phyloP scores from a whole-genome alignment of 2,329 filamentous ascomycete species.

The Alternaria sp. region DNA sequence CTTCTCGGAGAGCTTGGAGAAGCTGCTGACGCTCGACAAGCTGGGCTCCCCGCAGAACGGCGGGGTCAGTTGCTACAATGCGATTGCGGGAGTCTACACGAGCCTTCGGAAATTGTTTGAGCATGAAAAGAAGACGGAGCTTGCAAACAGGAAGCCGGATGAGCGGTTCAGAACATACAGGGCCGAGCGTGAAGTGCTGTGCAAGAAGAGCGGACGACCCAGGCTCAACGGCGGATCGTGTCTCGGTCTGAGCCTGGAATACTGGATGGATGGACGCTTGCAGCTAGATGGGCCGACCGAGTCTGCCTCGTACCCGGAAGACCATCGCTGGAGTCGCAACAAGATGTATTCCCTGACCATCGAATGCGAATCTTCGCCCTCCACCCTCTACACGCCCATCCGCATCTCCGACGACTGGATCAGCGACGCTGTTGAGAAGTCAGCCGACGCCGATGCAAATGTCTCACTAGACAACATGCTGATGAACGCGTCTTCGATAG shows the following conservation, averaged over 20 bases:
- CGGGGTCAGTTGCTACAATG: slow-evolving; percentile 75
- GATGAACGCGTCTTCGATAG: slow-evolving; percentile 56
- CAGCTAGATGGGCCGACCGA: slow-evolving; percentile 44
- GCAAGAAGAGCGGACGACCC: slow-evolving; percentile 72
- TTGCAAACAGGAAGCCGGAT: slow-evolving; percentile 35
- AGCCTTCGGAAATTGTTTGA: slow-evolving; percentile 73
- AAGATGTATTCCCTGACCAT: slow-evolving; percentile 72
- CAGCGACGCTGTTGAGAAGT: slow-evolving; percentile 68
- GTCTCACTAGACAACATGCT: slow-evolving; percentile 47
- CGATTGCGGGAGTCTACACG: slow-evolving; percentile 73
- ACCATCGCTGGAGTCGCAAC: slow-evolving; percentile 51
- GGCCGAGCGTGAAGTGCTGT: slow-evolving; percentile 66
- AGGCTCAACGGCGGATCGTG: slow-evolving; percentile 71
- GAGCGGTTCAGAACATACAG: slow-evolving; percentile 55
- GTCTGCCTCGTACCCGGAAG: slow-evolving; percentile 28
- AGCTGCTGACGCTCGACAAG: slow-evolving; percentile 72
- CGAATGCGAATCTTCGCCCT: slow-evolving; percentile 62
- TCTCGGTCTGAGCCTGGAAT: slow-evolving; percentile 75
- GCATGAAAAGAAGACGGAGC: slow-evolving; percentile 65
- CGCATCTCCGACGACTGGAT: slow-evolving; percentile 79
- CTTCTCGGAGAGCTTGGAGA: slow-evolving; percentile 75
- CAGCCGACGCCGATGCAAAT: slow-evolving; percentile 48
- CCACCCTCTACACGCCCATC: slow-evolving; percentile 63
- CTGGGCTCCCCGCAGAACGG: slow-evolving; percentile 67
- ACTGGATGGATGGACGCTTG: slow-evolving; percentile 71